A percentile compares a stretch with the other conserved stretches of the same genome.
Conservation (phyloP, 1,284 basidiomycete genomes). For the Puccinia coronata region DNA sequence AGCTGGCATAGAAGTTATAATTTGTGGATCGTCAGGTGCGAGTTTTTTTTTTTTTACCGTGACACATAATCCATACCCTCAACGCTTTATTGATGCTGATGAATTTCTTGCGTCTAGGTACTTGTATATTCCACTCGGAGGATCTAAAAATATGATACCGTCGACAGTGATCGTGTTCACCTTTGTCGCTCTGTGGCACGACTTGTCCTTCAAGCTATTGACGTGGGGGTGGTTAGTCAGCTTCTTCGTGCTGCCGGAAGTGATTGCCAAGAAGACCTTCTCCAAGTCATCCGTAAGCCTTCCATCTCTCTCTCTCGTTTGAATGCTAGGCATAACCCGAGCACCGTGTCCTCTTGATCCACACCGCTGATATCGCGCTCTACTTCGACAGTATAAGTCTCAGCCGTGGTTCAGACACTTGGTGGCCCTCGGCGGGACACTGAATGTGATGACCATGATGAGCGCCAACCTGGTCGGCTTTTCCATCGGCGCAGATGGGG, state of each 20-base stretch:
- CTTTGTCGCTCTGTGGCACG: constrained; percentile 99
- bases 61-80: no score
- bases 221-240: constrained; percentile 97
- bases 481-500: constrained; percentile 83
- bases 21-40: constrained; percentile 91
- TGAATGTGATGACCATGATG: constrained; percentile 89
- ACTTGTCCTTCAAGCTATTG: constrained; percentile 80
- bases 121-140: constrained; percentile 92
- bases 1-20: constrained; percentile 97
- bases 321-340: no score
- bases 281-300: constrained; percentile 68
- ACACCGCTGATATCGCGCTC: no score
- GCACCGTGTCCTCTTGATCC: no score
- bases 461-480: constrained; percentile 92
- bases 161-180: constrained; percentile 84
- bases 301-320: no score
- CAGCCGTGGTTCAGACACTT: constrained; percentile 81
- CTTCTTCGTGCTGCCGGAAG: constrained; percentile 85
- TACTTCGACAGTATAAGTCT: constrained; percentile 75
- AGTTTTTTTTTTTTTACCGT: constrained; percentile 43
- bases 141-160: constrained; percentile 66
- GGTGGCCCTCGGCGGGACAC: constrained; percentile 77
- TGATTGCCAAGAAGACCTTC: constrained; percentile 67
- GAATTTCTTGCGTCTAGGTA: constrained; percentile 74
- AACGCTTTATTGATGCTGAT: no score